Percentiles rank a stretch among this genome's conserved stretches.
Conservation (phyloP, 1,284 basidiomycete genomes). For the Microbotryum violaceum region DNA sequence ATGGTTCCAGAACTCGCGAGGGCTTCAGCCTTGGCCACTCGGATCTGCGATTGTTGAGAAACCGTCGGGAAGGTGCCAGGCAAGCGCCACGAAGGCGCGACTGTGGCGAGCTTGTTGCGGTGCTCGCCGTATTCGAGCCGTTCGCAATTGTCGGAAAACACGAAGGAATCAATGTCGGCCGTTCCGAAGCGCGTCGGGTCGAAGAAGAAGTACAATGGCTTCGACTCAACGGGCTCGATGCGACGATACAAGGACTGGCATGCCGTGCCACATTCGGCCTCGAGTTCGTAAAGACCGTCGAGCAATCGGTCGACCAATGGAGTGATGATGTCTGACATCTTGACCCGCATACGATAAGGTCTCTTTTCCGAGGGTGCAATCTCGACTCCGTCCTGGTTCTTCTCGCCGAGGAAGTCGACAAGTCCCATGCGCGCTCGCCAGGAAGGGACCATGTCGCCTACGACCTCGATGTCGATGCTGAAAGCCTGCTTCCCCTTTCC, state of each 20-base stretch:
- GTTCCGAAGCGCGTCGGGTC: constrained; percentile 75
- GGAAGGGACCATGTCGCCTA: constrained; percentile 64
- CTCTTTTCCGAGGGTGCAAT: constrained; percentile 40
- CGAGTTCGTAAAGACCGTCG: constrained; percentile 66
- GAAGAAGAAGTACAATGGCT: constrained; percentile 66
- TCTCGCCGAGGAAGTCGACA: constrained; percentile 57
- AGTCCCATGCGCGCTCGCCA: constrained; percentile 84
- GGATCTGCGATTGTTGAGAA: too few species aligned
- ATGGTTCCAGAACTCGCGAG: not conserved
- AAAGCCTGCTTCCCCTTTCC: constrained; percentile 47
- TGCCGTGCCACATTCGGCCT: constrained; percentile 83
- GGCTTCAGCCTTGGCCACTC: too few species aligned
- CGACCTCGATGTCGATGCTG: constrained; percentile 55
- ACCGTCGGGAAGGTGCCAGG: constrained; percentile 42
- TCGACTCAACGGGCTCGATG: constrained; percentile 45
- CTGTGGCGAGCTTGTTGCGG: constrained; percentile 59
- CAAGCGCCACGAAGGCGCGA: constrained; percentile 62
- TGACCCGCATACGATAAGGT: too few species aligned
- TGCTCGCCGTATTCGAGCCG: constrained; percentile 72
- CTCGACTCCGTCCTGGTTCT: constrained; percentile 60
- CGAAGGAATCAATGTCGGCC: constrained; percentile 62
- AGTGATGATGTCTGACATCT: constrained; percentile 18
- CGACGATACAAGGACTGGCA: constrained; percentile 76
- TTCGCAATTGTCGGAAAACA: constrained; percentile 69
- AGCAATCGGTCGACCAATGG: constrained; percentile 58